Evolutionary conservation across 768 basidiomycete genomes (phyloP).

Genomic region (Hysterangium stoloniferum): DNA sequence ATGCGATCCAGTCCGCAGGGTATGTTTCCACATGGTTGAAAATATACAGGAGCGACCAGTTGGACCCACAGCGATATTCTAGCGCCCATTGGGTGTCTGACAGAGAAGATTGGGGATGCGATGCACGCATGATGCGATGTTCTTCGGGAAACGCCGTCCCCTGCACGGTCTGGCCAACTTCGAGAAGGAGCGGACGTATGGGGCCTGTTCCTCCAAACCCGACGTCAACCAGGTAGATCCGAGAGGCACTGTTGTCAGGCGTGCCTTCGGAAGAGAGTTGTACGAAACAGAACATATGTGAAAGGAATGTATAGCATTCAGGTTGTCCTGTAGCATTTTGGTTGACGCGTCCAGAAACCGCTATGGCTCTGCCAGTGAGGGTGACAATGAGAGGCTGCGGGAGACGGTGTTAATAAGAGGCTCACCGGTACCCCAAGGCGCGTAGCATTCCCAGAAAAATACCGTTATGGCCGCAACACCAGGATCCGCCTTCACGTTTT

Average conservation of each 20-base stretch:
- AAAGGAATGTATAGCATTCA: neutral
- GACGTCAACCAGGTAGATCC: constrained; percentile 14
- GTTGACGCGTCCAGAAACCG: neutral
- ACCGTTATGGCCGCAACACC: constrained; percentile 13
- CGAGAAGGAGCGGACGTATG: constrained; percentile 13
- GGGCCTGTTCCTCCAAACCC: constrained; percentile 14
- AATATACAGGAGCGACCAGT: constrained; percentile 2
- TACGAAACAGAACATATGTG: constrained; percentile 1
- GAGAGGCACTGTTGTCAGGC: neutral
- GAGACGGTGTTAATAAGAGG: too few species aligned
- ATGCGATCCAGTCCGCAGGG: constrained; percentile 1
- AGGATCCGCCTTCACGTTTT: constrained; percentile 21
- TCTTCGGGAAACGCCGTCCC: constrained; percentile 10
- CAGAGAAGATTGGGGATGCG: neutral
- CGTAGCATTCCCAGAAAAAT: constrained; percentile 13
- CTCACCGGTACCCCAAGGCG: constrained; percentile 13
- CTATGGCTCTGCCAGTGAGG: neutral
- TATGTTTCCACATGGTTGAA: neutral
- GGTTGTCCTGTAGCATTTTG: neutral
- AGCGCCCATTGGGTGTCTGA: neutral
- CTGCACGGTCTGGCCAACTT: neutral
- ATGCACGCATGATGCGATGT: constrained; percentile 9
- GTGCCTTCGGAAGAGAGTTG: neutral
- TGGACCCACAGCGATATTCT: constrained; percentile 6
- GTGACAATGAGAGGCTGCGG: neutral